Evolutionary conservation across 2,329 filamentous ascomycete genomes (phyloP).

Genomic region (Spiromastix sp.): DNA sequence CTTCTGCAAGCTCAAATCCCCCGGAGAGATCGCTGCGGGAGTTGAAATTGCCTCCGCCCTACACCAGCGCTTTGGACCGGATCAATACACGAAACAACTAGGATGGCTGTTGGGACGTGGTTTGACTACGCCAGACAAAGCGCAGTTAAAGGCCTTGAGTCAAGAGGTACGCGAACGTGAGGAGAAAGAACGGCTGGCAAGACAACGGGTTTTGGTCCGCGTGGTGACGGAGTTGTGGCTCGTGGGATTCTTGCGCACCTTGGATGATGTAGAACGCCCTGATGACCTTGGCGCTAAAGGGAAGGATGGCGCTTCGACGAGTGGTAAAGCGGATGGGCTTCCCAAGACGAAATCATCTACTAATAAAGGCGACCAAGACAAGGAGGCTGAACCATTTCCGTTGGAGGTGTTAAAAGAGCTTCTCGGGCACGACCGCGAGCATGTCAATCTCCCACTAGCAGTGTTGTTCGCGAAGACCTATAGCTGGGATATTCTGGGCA

Average conservation of each 20-base stretch:
- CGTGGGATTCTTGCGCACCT: constrained; percentile 72
- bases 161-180: constrained; percentile 84
- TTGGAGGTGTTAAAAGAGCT: constrained; percentile 97
- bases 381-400: constrained; percentile 80
- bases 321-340: constrained; percentile 36
- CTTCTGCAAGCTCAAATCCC: constrained; percentile 79
- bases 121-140: constrained; percentile 81
- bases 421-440: constrained; percentile 84
- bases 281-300: constrained; percentile 48
- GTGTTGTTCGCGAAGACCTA: constrained; percentile 96
- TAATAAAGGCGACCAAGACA: constrained; percentile 47
- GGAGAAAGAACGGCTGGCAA: constrained; percentile 81
- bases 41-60: constrained; percentile 92
- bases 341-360: constrained; percentile 54
- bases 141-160: constrained; percentile 64
- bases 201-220: constrained; percentile 76
- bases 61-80: constrained; percentile 85
- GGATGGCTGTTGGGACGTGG: constrained; percentile 89
- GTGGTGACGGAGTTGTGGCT: constrained; percentile 96
- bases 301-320: constrained; percentile 39
- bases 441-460: constrained; percentile 78
- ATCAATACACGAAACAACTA: constrained; percentile 82
- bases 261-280: constrained; percentile 58
- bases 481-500: constrained; percentile 86
- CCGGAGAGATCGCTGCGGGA: constrained; percentile 82